phyloP scores from a whole-genome alignment of 306 rosid species.

The Leucaena leucocephala region DNA sequence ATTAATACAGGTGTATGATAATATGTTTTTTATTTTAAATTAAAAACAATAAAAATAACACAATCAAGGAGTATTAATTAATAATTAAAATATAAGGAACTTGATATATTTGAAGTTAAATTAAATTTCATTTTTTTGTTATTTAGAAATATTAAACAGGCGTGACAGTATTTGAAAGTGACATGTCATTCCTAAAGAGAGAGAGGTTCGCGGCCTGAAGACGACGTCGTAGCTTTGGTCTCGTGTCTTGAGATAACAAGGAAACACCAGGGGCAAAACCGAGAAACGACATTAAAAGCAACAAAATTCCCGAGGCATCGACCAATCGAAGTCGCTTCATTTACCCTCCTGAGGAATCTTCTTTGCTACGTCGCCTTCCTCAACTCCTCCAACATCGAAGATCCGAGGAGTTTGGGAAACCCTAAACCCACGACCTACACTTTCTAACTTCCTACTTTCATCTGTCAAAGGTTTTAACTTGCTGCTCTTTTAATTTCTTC shows the following conservation, averaged over 20 bases:
- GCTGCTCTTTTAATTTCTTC: not conserved
- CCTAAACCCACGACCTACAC: slow-evolving; percentile 27
- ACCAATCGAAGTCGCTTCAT: slow-evolving; percentile 14
- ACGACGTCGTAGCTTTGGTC: slow-evolving; percentile 1
- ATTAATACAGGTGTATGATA: no score
- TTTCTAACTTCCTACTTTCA: slow-evolving; percentile 25
- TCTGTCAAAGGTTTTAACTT: slow-evolving; percentile 25
- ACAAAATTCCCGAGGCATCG: slow-evolving; percentile 2
- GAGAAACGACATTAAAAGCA: slow-evolving; percentile 11
- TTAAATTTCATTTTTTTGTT: not conserved
- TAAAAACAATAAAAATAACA: no score
- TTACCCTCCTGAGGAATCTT: not conserved
- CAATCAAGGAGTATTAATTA: no score
- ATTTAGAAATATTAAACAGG: not conserved
- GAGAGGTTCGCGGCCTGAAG: not conserved
- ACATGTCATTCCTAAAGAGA: not conserved
- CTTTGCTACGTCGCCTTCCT: slow-evolving; percentile 18
- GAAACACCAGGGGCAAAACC: slow-evolving; percentile 35
- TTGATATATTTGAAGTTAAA: not conserved
- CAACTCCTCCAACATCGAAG: slow-evolving; percentile 43
- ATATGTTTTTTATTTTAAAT: no score
- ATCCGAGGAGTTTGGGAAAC: slow-evolving; percentile 60
- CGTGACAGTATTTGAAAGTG: not conserved
- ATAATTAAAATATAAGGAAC: no score
- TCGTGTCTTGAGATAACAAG: not conserved